Evolutionary conservation across 2,329 filamentous ascomycete species (phyloP), one percentile per base, ranked within the genome.

Genomic region (Pseudogymnoascus sp.): DNA sequence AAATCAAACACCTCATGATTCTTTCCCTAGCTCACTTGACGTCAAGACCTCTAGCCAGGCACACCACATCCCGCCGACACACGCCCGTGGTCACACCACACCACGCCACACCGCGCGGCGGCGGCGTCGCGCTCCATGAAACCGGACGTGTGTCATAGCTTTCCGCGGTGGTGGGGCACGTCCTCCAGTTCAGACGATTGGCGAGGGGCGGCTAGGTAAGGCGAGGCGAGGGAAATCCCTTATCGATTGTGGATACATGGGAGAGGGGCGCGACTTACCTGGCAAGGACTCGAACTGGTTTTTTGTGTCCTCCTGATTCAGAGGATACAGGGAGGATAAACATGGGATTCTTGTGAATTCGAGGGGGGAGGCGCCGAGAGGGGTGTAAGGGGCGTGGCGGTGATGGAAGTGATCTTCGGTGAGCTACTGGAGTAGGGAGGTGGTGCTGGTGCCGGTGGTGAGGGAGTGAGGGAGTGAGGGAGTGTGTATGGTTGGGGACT

Each of bases 341-440:
- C 43, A 50, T 50, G 43, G 43, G 43, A 50, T 50, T 50, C 22
- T 50, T 30, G 25, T 30, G n/a, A 50, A 30, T 50, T 50, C 25
- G 25, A 18, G 25, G 43, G 22, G 43, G 25, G 18, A 50, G 43
- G 43, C 43, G 25, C 43, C 43, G 43, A 47, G 41, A 20, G 20
- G 20, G 22, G 41, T 20, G 43, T 18, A 20, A 20, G 20, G 20
- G 22, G 41, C 41, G 43, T 20, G 39, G 20, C 39, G 38, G 25
- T 16, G 25, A n/a, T 50, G 43, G 25, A 25, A 50, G 43, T 6
- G 43, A 50, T 50, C 43, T 50, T 50, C 43, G 43, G 43, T 16
- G 43, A 50, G 25, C 43, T 50, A 30, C 43, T 50, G 25, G 43
- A 50, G 43, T 50, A 50, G 43, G 43, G 43, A 50, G 43, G 43